These are phyloP conservation scores for Penicillium sp. DNA, from an alignment of 2,329 filamentous ascomycete species.

Conservation along the genomic window DNA sequence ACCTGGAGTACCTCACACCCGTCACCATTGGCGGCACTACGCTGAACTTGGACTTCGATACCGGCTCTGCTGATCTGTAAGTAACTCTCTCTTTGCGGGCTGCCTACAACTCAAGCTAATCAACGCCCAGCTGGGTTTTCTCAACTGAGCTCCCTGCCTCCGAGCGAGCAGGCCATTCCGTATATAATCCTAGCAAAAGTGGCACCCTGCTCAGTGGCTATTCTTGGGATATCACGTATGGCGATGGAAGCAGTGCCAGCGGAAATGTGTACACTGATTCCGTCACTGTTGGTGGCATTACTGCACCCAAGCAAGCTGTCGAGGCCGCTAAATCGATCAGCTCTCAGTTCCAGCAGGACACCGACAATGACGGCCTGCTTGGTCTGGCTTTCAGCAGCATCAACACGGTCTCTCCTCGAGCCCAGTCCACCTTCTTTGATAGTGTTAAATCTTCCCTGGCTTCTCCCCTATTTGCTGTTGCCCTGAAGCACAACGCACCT, in stretches of 20 bases:
- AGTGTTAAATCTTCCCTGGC: constrained; percentile 56
- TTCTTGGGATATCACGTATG: constrained; percentile 15
- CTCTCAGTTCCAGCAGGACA: constrained; percentile 13
- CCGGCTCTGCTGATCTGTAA: constrained; percentile 19
- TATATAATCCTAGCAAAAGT: constrained; percentile 22
- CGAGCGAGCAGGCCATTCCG: constrained; percentile 22
- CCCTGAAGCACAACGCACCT: constrained; percentile 55
- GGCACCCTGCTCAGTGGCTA: constrained; percentile 2
- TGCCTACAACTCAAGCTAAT: not conserved
- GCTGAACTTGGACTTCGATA: constrained; percentile 17
- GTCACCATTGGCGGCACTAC: constrained; percentile 16
- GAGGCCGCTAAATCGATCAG: constrained; percentile 15
- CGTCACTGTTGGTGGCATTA: constrained; percentile 14
- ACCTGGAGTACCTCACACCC: constrained; percentile 17
- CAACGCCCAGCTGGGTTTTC: constrained; percentile 14
- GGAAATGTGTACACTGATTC: constrained; percentile 15
- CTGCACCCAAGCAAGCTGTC: constrained; percentile 12
- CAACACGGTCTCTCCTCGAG: constrained; percentile 18
- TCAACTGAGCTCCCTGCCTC: constrained; percentile 14
- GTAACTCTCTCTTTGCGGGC: not conserved
- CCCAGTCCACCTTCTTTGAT: constrained; percentile 63
- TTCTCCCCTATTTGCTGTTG: constrained; percentile 56
- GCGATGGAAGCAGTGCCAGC: constrained; percentile 17
- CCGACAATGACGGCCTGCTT: constrained; percentile 14
- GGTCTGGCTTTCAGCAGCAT: constrained; percentile 20